A percentile compares a stretch with the other conserved stretches of the same genome.
Conservation (phyloP, 2,329 filamentous ascomycete genomes). For the Colletotrichum sp. region DNA sequence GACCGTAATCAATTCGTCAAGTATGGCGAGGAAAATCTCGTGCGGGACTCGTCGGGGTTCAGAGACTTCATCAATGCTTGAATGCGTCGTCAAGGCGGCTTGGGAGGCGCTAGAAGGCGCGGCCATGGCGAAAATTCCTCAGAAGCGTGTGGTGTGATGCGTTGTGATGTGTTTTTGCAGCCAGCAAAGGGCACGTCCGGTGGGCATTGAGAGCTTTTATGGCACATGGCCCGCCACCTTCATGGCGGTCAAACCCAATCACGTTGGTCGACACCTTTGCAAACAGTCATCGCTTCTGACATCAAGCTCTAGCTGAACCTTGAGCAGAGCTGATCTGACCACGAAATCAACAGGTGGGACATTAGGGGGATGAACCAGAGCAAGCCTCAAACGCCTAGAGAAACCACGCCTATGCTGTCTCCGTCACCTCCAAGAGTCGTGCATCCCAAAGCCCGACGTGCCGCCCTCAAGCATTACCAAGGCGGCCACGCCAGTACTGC, state of each 20-base stretch:
- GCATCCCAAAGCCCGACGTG: background rate
- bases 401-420: background rate
- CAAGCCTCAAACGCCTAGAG: background rate
- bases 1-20: background rate
- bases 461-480: background rate
- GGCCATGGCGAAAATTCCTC: background rate
- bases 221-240: background rate
- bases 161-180: background rate
- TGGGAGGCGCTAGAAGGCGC: background rate
- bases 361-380: background rate
- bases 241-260: accelerated
- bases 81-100: background rate
- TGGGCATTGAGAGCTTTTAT: background rate
- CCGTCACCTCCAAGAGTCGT: background rate
- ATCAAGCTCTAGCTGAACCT: background rate
- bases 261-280: background rate
- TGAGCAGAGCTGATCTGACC: background rate
- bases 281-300: background rate
- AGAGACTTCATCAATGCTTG: background rate
- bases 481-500: accelerated
- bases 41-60: background rate
- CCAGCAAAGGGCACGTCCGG: background rate
- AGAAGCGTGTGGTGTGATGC: background rate
- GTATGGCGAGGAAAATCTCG: background rate
- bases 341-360: background rate